phyloP scores from a whole-genome alignment of 352 stramenopile genomes.

The Phytophthora pluvialis region DNA sequence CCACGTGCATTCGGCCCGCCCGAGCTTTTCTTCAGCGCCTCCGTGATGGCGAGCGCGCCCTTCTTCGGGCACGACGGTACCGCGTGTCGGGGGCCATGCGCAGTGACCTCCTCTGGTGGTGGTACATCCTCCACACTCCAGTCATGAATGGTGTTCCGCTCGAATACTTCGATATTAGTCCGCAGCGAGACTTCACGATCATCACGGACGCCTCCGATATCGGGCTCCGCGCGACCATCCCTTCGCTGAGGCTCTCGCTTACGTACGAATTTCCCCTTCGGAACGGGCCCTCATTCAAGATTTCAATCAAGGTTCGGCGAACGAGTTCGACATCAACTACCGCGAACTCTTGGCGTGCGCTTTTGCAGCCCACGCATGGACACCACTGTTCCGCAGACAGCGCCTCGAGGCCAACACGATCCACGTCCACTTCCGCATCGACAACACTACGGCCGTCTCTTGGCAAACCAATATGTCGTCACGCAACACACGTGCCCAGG shows the following conservation, averaged over 20 bases:
- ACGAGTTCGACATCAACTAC: conserved; percentile 37
- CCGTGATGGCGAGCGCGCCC: neutral
- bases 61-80: neutral
- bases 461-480: neutral
- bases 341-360: conserved; percentile 19
- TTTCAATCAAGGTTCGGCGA: neutral
- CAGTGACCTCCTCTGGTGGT: conserved; percentile 6
- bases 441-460: neutral
- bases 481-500: conserved; percentile 5
- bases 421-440: no score
- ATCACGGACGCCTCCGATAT: no score
- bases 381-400: no score
- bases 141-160: neutral
- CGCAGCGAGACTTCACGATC: no score
- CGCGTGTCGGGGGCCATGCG: neutral
- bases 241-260: neutral
- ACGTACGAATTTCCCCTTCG: neutral
- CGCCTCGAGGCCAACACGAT: no score
- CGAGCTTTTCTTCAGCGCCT: conserved; percentile 8
- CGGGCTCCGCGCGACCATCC: no score
- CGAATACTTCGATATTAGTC: neutral
- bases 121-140: neutral
- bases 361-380: conserved; percentile 11
- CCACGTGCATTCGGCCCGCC: neutral
- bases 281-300: neutral